Evolutionary conservation across 345 rosid genomes (phyloP).

Genomic region (Brassica incana): DNA sequence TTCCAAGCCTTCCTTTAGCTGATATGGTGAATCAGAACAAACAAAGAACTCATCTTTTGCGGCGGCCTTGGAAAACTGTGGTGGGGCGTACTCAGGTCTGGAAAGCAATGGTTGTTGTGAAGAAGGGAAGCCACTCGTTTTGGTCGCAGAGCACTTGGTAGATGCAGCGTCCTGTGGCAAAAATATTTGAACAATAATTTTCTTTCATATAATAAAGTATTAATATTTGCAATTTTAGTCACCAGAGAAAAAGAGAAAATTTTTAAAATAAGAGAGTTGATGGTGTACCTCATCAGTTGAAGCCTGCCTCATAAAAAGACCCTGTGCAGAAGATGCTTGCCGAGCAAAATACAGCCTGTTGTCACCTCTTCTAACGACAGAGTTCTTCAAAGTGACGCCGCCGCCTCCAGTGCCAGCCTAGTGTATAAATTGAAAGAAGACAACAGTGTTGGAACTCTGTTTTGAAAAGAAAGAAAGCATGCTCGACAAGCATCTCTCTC

Average conservation of each 20-base stretch:
- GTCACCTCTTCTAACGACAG: constrained; percentile 53
- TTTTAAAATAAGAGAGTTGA: background rate
- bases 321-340: constrained; percentile 63
- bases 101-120: constrained; percentile 48
- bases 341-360: constrained; percentile 62
- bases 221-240: background rate
- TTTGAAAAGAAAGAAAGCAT: no score
- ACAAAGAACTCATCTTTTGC: constrained; percentile 20
- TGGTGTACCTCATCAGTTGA: constrained; percentile 49
- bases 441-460: background rate
- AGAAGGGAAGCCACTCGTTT: constrained; percentile 23
- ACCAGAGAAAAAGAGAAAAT: background rate
- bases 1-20: constrained; percentile 23
- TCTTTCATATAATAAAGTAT: background rate
- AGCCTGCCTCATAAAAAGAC: constrained; percentile 70
- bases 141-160: constrained; percentile 30
- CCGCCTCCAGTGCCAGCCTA: constrained; percentile 43
- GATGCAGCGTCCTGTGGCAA: constrained; percentile 27
- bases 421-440: background rate
- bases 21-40: constrained; percentile 9
- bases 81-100: constrained; percentile 44
- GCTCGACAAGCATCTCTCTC: no score
- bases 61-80: constrained; percentile 48
- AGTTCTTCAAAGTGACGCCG: constrained; percentile 54
- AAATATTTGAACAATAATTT: background rate